Percentiles rank a stretch among this genome's conserved stretches.
Evolutionary conservation across 2,329 filamentous ascomycete species (phyloP).

Genomic region (Dactylellina haptotyla): DNA sequence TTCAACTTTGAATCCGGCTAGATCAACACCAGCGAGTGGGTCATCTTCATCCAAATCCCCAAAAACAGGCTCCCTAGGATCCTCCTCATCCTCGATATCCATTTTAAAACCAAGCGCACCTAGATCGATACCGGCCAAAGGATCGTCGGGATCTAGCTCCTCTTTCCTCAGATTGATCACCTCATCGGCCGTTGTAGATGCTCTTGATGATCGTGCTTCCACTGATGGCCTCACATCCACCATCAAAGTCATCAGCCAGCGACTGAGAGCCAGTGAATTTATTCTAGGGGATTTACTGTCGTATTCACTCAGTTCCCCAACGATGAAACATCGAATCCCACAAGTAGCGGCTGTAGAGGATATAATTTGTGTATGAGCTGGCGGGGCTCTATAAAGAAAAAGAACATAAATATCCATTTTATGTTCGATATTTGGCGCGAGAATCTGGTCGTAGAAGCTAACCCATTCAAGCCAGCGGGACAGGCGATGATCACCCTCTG

Average conservation of each 20-base stretch:
- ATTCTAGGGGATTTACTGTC: neutral
- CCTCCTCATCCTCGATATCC: neutral
- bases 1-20: conserved; percentile 1
- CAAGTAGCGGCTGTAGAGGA: neutral
- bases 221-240: neutral
- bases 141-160: neutral
- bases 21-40: neutral
- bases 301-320: neutral
- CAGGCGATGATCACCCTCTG: conserved; percentile 4
- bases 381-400: conserved; percentile 2
- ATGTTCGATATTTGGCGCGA: neutral
- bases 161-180: neutral
- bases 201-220: neutral
- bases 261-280: neutral
- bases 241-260: conserved; percentile 3
- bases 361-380: neutral
- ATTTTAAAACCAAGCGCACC: neutral
- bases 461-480: conserved; percentile 18
- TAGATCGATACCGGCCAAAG: neutral
- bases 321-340: conserved; percentile 4
- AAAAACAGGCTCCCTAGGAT: neutral
- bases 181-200: neutral
- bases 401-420: conserved; percentile 1
- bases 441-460: conserved; percentile 13
- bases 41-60: conserved; percentile 9